Evolutionary conservation across 2,329 filamentous ascomycete species (phyloP).

Genomic region (Epichloe gansuensis): DNA sequence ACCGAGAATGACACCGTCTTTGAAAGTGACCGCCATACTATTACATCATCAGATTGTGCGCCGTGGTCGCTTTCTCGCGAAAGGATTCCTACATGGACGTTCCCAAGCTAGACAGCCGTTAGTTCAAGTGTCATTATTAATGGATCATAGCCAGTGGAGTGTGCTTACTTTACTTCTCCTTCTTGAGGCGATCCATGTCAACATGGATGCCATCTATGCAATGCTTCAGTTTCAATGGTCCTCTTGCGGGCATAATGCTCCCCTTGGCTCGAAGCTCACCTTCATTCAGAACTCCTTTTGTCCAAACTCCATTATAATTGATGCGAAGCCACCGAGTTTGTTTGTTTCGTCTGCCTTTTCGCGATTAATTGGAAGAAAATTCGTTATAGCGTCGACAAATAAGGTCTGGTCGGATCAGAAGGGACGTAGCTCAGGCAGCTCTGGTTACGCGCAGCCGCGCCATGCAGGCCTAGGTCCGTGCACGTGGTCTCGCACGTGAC

Average conservation of each 20-base stretch:
- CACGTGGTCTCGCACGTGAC: slow-evolving; percentile 14
- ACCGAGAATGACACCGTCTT: slow-evolving; percentile 91
- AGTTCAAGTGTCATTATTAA: slow-evolving; percentile 7
- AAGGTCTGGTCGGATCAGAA: slow-evolving; percentile 11
- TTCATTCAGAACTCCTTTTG: slow-evolving; percentile 50
- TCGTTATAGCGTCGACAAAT: slow-evolving; percentile 13
- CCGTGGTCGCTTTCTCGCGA: slow-evolving; percentile 11
- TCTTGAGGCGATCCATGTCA: slow-evolving; percentile 98
- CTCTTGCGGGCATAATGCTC: neutral
- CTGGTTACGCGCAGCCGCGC: slow-evolving; percentile 30
- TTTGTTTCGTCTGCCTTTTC: no score
- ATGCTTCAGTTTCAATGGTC: neutral
- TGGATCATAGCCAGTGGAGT: neutral
- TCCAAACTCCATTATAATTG: slow-evolving; percentile 46
- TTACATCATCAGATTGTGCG: slow-evolving; percentile 33
- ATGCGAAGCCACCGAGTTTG: no score
- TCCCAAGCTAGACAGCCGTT: slow-evolving; percentile 56
- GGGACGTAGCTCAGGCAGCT: slow-evolving; percentile 34
- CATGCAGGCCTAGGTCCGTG: slow-evolving; percentile 6
- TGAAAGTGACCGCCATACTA: slow-evolving; percentile 94
- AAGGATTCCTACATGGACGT: slow-evolving; percentile 68
- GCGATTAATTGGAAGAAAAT: slow-evolving; percentile 2
- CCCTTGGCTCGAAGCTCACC: slow-evolving; percentile 28
- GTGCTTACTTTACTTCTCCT: slow-evolving; percentile 87
- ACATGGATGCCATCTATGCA: slow-evolving; percentile 89